phyloP scores from a whole-genome alignment of 495 filamentous ascomycete species.

The Bryoglossum gracile region DNA sequence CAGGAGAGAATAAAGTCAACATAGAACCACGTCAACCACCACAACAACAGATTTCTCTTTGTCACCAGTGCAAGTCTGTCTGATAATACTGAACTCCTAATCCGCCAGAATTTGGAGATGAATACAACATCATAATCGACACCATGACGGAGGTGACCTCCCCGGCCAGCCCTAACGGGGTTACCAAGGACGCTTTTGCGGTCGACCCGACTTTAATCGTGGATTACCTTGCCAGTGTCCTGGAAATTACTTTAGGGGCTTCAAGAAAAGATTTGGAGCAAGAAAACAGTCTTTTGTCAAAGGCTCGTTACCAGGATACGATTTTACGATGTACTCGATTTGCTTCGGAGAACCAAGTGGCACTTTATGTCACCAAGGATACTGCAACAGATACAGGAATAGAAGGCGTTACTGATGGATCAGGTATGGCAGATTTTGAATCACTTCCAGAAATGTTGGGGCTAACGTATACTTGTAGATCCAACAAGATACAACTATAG shows the following conservation, averaged over 20 bases:
- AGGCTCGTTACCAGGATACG: slow-evolving; percentile 62
- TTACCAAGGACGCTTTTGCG: slow-evolving; percentile 35
- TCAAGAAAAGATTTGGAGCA: slow-evolving; percentile 69
- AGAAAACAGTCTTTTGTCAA: slow-evolving; percentile 74
- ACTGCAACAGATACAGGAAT: slow-evolving; percentile 47
- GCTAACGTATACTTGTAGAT: slow-evolving; percentile 11
- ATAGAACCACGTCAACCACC: slow-evolving; percentile 6
- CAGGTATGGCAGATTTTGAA: slow-evolving; percentile 27
- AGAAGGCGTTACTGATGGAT: slow-evolving; percentile 41
- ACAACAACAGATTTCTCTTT: slow-evolving; percentile 13
- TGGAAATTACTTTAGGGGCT: slow-evolving; percentile 81
- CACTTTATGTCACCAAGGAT: slow-evolving; percentile 87
- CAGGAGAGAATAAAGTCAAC: not conserved
- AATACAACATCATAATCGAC: slow-evolving; percentile 8
- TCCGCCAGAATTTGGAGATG: slow-evolving; percentile 12
- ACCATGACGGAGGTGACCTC: slow-evolving; percentile 12
- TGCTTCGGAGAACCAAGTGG: slow-evolving; percentile 76
- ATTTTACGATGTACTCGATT: slow-evolving; percentile 82
- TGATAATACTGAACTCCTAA: slow-evolving; percentile 8
- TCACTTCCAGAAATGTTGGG: not conserved
- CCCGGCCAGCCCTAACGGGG: slow-evolving; percentile 34
- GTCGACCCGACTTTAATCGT: slow-evolving; percentile 51
- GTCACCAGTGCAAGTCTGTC: not conserved
- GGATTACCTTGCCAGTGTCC: slow-evolving; percentile 69
- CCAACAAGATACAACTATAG: slow-evolving; percentile 58